These are phyloP conservation scores for Sarocladium oryzae DNA, from an alignment of 2,329 filamentous ascomycete species.

Conservation along the genomic window DNA sequence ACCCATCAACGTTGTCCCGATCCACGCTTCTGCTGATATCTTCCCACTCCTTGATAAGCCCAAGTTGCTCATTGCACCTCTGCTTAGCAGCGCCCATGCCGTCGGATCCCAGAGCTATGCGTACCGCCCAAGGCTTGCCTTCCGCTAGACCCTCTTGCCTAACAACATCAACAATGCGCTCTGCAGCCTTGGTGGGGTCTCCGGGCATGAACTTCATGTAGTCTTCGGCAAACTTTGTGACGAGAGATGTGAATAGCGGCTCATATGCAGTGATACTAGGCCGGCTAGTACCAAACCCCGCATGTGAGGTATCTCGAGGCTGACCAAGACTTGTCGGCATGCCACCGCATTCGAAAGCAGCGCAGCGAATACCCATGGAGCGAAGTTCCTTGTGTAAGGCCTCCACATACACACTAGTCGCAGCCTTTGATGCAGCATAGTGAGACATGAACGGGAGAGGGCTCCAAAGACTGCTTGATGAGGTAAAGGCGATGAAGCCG, in stretches of 20 bases:
- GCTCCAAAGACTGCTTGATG: slow-evolving; percentile 21
- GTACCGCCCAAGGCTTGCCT: slow-evolving; percentile 18
- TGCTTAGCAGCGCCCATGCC: slow-evolving; percentile 17
- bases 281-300: neutral
- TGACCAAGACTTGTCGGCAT: slow-evolving; percentile 22
- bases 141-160: slow-evolving; percentile 20
- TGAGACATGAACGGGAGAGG: slow-evolving; percentile 23
- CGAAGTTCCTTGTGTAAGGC: slow-evolving; percentile 22
- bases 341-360: slow-evolving; percentile 26
- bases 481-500: slow-evolving; percentile 23
- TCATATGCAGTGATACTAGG: slow-evolving; percentile 16
- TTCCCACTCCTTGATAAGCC: slow-evolving; percentile 18
- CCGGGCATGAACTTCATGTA: slow-evolving; percentile 20
- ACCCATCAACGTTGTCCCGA: slow-evolving; percentile 12
- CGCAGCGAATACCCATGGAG: slow-evolving; percentile 20
- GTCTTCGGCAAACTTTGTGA: slow-evolving; percentile 17
- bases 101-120: slow-evolving; percentile 25
- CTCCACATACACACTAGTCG: slow-evolving; percentile 22
- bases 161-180: slow-evolving; percentile 20
- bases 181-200: slow-evolving; percentile 17
- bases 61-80: slow-evolving; percentile 17
- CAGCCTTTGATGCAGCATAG: slow-evolving; percentile 25
- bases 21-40: slow-evolving; percentile 19
- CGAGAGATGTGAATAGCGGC: slow-evolving; percentile 15
- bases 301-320: slow-evolving; percentile 14